A percentile compares a stretch with the other conserved stretches of the same genome.
These are phyloP conservation scores for Penicillium goetzii DNA, from an alignment of 495 filamentous ascomycete genomes.

Conservation along the genomic window DNA sequence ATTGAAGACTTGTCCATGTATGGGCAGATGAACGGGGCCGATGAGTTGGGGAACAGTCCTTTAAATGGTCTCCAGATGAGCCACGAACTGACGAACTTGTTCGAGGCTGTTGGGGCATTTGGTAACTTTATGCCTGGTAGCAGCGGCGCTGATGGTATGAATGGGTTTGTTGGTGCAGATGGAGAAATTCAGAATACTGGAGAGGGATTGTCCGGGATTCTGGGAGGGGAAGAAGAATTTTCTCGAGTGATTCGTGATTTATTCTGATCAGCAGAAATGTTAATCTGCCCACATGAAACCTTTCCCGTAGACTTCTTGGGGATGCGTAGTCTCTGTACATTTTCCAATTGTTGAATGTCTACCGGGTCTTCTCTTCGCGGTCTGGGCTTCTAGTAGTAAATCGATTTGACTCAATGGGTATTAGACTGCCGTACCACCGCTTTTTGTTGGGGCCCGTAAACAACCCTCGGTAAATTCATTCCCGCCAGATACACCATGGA, in stretches of 20 bases:
- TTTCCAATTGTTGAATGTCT: background rate
- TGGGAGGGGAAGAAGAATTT: slow-evolving; percentile 67
- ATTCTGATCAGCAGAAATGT: slow-evolving; percentile 49
- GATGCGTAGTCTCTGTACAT: background rate
- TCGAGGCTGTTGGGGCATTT: slow-evolving; percentile 69
- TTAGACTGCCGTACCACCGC: background rate
- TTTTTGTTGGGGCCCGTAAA: too few species aligned
- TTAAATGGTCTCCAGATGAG: slow-evolving; percentile 66
- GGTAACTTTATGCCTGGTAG: slow-evolving; percentile 47
- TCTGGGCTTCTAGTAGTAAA: background rate
- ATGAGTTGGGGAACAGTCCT: slow-evolving; percentile 61
- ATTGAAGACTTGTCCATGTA: slow-evolving; percentile 63
- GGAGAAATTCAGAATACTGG: slow-evolving; percentile 51
- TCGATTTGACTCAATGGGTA: background rate
- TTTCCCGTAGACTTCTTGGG: background rate
- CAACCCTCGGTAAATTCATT: too few species aligned
- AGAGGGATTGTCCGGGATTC: slow-evolving; percentile 51
- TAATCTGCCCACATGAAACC: too few species aligned
- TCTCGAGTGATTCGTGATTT: slow-evolving; percentile 64
- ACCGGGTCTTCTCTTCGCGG: too few species aligned
- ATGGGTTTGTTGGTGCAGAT: slow-evolving; percentile 47
- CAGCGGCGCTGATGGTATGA: slow-evolving; percentile 43
- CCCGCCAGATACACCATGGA: background rate
- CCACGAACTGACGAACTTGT: slow-evolving; percentile 66
- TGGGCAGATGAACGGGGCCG: slow-evolving; percentile 46